Percentiles rank a stretch among this genome's conserved stretches.
Evolutionary conservation across 768 basidiomycete species (phyloP).

Genomic region (Harrya chromipes): DNA sequence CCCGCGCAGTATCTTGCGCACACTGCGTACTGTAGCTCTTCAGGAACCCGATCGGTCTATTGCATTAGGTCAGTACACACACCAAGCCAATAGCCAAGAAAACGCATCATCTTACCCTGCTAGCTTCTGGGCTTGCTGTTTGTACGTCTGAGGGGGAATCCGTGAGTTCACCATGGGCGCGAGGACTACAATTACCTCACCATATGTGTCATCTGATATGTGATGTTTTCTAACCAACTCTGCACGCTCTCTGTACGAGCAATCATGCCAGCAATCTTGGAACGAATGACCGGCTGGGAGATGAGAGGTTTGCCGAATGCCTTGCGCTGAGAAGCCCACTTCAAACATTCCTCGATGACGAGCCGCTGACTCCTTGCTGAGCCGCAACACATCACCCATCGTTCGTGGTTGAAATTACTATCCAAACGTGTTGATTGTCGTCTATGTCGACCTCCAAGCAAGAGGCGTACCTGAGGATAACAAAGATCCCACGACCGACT

Average conservation of each 20-base stretch:
- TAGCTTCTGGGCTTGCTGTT: conserved; percentile 66
- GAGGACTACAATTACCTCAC: conserved; percentile 22
- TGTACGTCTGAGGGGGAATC: conserved; percentile 47
- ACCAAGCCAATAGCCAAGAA: not conserved
- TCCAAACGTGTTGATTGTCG: conserved; percentile 12
- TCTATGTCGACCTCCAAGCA: not conserved
- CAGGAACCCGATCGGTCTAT: conserved; percentile 68
- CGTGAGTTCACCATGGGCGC: conserved; percentile 1
- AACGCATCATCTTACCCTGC: conserved; percentile 52
- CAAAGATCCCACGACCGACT: conserved; percentile 59
- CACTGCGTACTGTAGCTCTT: conserved; percentile 76
- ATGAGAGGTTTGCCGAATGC: conserved; percentile 88
- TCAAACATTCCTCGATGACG: conserved; percentile 79
- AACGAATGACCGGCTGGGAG: conserved; percentile 82
- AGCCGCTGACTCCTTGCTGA: conserved; percentile 68
- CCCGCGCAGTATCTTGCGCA: conserved; percentile 76
- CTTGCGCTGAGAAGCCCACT: conserved; percentile 88
- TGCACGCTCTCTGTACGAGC: conserved; percentile 78
- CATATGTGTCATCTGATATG: conserved; percentile 88
- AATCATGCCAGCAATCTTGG: conserved; percentile 89
- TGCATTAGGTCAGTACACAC: not conserved
- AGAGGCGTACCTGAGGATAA: conserved; percentile 46
- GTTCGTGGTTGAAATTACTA: conserved; percentile 93
- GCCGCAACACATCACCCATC: conserved; percentile 86
- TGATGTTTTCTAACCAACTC: conserved; percentile 84